Evolutionary conservation across 176 grass and related monocot genomes (phyloP).

Genomic region (Bothriochloa decipiens): DNA sequence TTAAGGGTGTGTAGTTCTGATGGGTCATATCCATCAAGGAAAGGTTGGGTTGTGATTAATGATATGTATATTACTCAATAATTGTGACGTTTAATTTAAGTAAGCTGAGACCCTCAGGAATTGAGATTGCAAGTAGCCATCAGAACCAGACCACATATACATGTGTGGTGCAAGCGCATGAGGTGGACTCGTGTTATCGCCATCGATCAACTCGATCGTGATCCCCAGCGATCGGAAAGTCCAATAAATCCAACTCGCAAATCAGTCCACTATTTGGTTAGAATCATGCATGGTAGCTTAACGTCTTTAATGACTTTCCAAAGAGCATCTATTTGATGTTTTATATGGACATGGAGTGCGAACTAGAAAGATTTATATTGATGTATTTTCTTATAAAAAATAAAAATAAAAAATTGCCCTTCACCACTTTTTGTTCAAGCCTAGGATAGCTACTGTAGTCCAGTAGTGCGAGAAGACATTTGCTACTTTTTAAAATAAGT

Average conservation of each 20-base stretch:
- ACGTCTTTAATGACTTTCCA: neutral
- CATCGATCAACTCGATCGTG: conserved; percentile 23
- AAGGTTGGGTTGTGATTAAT: conserved; percentile 28
- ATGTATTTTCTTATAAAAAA: no score
- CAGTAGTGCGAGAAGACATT: neutral
- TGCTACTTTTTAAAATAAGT: neutral
- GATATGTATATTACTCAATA: conserved; percentile 37
- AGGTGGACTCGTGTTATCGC: conserved; percentile 25
- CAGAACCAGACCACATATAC: conserved; percentile 14
- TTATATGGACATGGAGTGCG: neutral
- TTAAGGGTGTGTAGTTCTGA: conserved; percentile 17
- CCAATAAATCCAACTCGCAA: conserved; percentile 28
- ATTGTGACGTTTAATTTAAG: conserved; percentile 57
- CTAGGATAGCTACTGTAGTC: neutral
- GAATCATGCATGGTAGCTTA: neutral
- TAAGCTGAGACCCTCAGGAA: conserved; percentile 26
- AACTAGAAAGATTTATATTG: neutral
- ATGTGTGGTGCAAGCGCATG: conserved; percentile 16
- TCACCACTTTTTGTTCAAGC: neutral
- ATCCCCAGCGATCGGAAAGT: conserved; percentile 3
- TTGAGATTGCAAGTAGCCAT: conserved; percentile 48
- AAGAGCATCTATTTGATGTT: neutral
- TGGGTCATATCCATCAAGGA: conserved; percentile 32
- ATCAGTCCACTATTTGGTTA: conserved; percentile 17
- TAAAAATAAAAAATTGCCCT: neutral